phyloP scores from a whole-genome alignment of 2,329 filamentous ascomycete species.

The Pseudogymnoascus verrucosus region DNA sequence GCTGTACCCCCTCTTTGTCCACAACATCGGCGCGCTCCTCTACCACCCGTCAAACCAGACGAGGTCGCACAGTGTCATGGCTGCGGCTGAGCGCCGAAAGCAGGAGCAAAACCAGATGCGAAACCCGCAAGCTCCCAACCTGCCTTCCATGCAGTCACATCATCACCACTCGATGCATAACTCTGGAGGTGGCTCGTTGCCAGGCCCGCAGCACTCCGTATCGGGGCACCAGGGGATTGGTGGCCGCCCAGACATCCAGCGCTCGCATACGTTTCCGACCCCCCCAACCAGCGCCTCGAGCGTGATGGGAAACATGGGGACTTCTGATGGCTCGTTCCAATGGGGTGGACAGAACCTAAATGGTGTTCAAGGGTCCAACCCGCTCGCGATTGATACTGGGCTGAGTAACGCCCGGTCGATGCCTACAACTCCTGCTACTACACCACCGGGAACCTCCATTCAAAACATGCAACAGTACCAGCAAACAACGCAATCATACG shows the following conservation, averaged over 20 bases:
- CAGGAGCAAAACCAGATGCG: slow-evolving; percentile 55
- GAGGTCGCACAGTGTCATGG: slow-evolving; percentile 78
- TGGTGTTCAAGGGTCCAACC: slow-evolving; percentile 54
- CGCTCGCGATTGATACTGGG: slow-evolving; percentile 73
- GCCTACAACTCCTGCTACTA: slow-evolving; percentile 84
- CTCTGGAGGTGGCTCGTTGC: slow-evolving; percentile 46
- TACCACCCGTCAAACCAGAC: slow-evolving; percentile 89
- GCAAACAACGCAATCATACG: slow-evolving; percentile 59
- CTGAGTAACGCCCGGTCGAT: slow-evolving; percentile 75
- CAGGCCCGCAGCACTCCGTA: slow-evolving; percentile 42
- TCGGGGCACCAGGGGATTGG: slow-evolving; percentile 60
- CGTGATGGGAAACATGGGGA: slow-evolving; percentile 64
- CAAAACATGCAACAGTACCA: slow-evolving; percentile 76
- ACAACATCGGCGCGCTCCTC: slow-evolving; percentile 88
- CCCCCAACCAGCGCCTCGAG: slow-evolving; percentile 89
- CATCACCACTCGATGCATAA: slow-evolving; percentile 56
- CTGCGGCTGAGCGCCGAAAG: slow-evolving; percentile 71
- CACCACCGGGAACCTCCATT: slow-evolving; percentile 69
- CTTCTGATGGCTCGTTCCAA: slow-evolving; percentile 67
- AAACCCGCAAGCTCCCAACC: slow-evolving; percentile 47
- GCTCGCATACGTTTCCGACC: slow-evolving; percentile 88
- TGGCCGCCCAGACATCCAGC: slow-evolving; percentile 68
- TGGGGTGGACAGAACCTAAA: slow-evolving; percentile 64
- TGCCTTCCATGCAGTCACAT: slow-evolving; percentile 59
- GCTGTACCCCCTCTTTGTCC: slow-evolving; percentile 91